phyloP scores from a whole-genome alignment of 306 rosid species.

The Begonia peltatifolia region DNA sequence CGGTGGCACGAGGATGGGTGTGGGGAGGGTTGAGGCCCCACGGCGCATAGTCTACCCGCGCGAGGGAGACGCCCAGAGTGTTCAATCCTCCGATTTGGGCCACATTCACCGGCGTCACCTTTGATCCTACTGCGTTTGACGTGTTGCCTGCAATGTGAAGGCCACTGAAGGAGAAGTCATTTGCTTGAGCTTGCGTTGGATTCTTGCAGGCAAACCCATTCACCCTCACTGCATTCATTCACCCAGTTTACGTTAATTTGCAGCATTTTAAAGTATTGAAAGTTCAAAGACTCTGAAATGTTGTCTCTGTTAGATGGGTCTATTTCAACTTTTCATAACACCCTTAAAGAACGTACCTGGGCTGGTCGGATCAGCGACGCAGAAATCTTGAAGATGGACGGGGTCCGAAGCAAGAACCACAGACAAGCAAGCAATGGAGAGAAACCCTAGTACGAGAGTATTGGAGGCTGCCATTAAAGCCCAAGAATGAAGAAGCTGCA shows the following conservation, averaged over 20 bases:
- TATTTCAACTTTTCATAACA: background rate
- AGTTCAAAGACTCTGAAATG: too few relatives aligned
- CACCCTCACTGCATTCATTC: constrained; percentile 9
- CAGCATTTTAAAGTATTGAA: too few relatives aligned
- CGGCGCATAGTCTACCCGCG: constrained; percentile 19
- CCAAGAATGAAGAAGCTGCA: background rate
- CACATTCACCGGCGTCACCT: constrained; percentile 16
- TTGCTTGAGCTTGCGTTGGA: constrained; percentile 16
- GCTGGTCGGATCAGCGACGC: constrained; percentile 21
- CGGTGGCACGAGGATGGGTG: constrained; percentile 32
- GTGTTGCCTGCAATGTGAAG: constrained; percentile 23
- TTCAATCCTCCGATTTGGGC: constrained; percentile 23
- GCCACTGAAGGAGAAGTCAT: constrained; percentile 19
- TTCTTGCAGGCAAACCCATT: constrained; percentile 26
- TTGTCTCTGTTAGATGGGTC: too few relatives aligned
- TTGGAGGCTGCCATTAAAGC: constrained; percentile 5
- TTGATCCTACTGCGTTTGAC: constrained; percentile 17
- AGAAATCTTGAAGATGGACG: constrained; percentile 31
- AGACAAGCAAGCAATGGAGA: constrained; percentile 1
- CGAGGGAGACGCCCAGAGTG: constrained; percentile 22
- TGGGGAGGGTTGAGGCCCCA: constrained; percentile 27
- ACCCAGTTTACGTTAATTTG: too few relatives aligned
- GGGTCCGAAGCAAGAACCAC: constrained; percentile 13
- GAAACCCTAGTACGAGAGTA: constrained; percentile 1
- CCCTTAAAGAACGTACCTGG: constrained; percentile 8